Percentiles rank a stretch among this genome's conserved stretches.
These are phyloP conservation scores for Diaporthe ampelina DNA, from an alignment of 2,329 filamentous ascomycete genomes.

Conservation along the genomic window DNA sequence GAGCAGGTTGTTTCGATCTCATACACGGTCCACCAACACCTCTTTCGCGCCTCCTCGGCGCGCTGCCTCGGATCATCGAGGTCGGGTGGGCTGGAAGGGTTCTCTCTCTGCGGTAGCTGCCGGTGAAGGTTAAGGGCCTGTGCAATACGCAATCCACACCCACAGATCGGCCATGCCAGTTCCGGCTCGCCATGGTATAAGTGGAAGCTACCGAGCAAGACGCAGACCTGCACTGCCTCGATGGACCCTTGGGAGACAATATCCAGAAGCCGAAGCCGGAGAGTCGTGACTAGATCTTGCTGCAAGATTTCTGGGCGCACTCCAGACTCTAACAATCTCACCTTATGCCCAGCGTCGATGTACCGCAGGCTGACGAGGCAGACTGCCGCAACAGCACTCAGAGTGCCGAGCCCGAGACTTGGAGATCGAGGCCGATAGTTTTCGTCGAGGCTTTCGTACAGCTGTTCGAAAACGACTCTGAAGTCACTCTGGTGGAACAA, in stretches of 20 bases:
- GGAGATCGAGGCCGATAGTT: background rate
- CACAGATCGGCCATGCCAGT: constrained; percentile 1
- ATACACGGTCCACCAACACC: constrained; percentile 14
- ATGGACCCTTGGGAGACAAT: background rate
- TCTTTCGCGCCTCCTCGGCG: background rate
- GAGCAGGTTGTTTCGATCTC: background rate
- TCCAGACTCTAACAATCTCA: accelerated
- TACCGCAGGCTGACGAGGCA: constrained; percentile 1
- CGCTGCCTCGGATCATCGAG: background rate
- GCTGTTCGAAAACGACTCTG: background rate
- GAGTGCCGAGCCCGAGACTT: background rate
- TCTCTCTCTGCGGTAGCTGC: background rate
- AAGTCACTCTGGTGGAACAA: constrained; percentile 8
- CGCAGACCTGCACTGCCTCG: background rate
- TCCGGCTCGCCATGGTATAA: constrained; percentile 16
- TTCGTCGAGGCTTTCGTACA: background rate
- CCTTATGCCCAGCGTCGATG: background rate
- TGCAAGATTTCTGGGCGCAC: background rate
- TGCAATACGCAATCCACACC: background rate
- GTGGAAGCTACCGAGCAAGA: background rate
- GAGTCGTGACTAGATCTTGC: background rate
- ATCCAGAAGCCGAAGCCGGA: background rate
- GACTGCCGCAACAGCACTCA: background rate
- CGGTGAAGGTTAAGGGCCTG: background rate
- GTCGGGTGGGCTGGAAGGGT: background rate